Evolutionary conservation across 2,329 filamentous ascomycete species (phyloP), one percentile per base, ranked within the genome.

Genomic region (Aureobasidium sp.): DNA sequence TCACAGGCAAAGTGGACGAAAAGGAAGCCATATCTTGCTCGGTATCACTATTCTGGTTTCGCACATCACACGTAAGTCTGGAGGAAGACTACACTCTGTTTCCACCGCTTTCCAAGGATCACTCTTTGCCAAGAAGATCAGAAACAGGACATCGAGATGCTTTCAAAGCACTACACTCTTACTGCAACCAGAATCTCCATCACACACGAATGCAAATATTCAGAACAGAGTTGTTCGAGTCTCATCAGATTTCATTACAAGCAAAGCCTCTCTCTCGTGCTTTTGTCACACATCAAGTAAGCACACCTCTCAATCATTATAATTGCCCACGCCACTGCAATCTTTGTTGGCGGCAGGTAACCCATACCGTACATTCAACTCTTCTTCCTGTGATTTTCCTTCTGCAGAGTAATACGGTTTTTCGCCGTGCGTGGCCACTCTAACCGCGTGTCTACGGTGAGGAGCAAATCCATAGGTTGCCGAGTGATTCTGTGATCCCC

Each of bases 391-490:
- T 1, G 78, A 81, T 68, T 70, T 79, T 8, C 81, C 79, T 29
- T 79, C 75, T 7, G 80, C 48, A 52, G 48, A 52, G 20, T 37
- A 70, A 56, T 75, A 73, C 7, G 80, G 80, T 0, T 73, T 72
- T 68, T 82, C 80, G 14, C 75, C 80, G 31, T 78, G 75, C 56
- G 69, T 73, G 39, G 77, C 76, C 1, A 82, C 79, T 3, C 80
- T 75, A 4, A 82, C 78, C 0, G 79, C 82, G 69, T 84, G 82
- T 37, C 82, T 74, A 5, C 81, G 75, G 65, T 84, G 82, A 1
- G 82, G 82, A 2, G 78, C 76, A 65, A 84, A 84, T 8, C 82
- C 82, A 66, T 83, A 84, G 0, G 80, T 77, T 7, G 82, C 82
- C 15, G 48, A 52, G 25, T 52, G 48, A 37, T 52, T 52, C 48